These are phyloP conservation scores for Cardamine occulta DNA, from an alignment of 345 rosid genomes.

Conservation along the genomic window DNA sequence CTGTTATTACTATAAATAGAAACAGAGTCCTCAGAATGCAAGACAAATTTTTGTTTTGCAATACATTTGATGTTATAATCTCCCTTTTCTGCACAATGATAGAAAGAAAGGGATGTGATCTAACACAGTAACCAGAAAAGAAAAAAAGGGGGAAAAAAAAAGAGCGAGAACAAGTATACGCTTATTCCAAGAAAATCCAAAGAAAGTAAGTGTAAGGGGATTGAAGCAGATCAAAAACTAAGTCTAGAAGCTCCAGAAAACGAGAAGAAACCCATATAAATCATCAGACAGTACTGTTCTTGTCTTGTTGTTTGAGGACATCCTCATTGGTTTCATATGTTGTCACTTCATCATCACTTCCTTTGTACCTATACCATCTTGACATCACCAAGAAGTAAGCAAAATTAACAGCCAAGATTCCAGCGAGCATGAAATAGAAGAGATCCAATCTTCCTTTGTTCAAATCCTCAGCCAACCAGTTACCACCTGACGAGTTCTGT, in stretches of 20 bases:
- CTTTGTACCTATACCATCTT: constrained; percentile 52
- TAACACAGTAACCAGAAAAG: constrained; percentile 17
- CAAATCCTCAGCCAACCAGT: constrained; percentile 49
- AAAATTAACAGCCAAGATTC: constrained; percentile 41
- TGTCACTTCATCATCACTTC: constrained; percentile 33
- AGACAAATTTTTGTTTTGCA: constrained; percentile 24
- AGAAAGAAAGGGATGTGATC: constrained; percentile 35
- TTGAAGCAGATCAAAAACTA: constrained; percentile 44
- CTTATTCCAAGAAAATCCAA: constrained; percentile 32
- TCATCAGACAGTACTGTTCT: constrained; percentile 34
- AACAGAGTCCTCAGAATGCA: constrained; percentile 16
- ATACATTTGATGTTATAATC: constrained; percentile 33
- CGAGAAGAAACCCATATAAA: too few species aligned
- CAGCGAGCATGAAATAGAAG: constrained; percentile 51
- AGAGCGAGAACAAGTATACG: constrained; percentile 23
- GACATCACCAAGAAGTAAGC: constrained; percentile 43
- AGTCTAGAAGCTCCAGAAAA: constrained; percentile 22
- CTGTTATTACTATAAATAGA: constrained; percentile 23
- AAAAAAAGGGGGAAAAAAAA: neutral
- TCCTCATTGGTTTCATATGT: constrained; percentile 33
- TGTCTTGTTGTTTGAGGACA: constrained; percentile 32
- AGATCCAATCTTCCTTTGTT: constrained; percentile 55
- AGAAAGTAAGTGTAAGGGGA: neutral
- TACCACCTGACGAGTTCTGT: constrained; percentile 33
- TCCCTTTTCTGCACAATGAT: constrained; percentile 31